Percentiles rank a stretch among this genome's conserved stretches.
phyloP scores from a whole-genome alignment of 2,329 filamentous ascomycete genomes.

The Calonectria honghensis region DNA sequence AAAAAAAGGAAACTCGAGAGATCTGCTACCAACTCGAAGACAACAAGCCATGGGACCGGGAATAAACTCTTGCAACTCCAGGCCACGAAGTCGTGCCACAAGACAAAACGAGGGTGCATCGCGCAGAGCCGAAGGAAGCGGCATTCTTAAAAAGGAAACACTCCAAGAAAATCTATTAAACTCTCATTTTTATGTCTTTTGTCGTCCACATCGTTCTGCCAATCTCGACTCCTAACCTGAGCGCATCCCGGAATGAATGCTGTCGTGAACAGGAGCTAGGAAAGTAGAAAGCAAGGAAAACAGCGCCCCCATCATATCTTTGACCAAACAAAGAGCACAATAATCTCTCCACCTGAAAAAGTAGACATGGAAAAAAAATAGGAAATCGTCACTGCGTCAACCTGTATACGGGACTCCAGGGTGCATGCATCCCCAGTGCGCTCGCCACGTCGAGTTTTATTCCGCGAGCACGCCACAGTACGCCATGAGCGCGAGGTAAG shows the following conservation, averaged over 20 bases:
- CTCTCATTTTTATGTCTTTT: conserved; percentile 51
- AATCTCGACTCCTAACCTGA: conserved; percentile 42
- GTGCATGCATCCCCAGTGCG: not conserved
- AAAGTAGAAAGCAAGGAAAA: conserved; percentile 33
- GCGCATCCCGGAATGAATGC: conserved; percentile 35
- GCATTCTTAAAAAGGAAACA: conserved; percentile 34
- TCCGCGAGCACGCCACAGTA: conserved; percentile 1
- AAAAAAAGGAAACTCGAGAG: not conserved
- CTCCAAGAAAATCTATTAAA: conserved; percentile 54
- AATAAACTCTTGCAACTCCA: conserved; percentile 13
- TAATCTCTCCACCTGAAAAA: not conserved
- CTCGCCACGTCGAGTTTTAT: not conserved
- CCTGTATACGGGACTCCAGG: conserved; percentile 23
- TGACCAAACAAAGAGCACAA: conserved; percentile 30
- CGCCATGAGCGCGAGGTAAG: conserved; percentile 8
- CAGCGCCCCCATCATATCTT: conserved; percentile 34
- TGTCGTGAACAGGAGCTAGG: conserved; percentile 26
- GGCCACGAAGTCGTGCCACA: not conserved
- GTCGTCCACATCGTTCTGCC: conserved; percentile 41
- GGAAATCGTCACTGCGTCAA: conserved; percentile 20
- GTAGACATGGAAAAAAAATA: not conserved
- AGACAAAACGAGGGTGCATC: conserved; percentile 16
- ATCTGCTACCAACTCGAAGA: not conserved
- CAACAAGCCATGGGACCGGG: not conserved
- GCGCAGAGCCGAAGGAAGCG: not conserved